Evolutionary conservation across 208 protist species (phyloP).

Genomic region (Crithidia sp.): DNA sequence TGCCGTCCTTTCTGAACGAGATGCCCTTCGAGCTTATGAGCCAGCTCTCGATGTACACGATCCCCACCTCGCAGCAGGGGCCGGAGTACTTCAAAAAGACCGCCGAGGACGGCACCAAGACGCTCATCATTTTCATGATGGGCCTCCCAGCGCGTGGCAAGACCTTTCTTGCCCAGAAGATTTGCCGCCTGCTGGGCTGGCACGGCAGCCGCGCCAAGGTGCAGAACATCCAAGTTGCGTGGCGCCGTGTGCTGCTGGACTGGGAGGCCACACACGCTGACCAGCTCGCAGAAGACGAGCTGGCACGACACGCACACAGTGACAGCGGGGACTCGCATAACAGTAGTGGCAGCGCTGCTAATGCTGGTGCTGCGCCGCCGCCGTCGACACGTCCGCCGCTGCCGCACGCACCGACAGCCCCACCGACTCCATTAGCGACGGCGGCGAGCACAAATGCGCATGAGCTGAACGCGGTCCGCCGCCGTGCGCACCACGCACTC

Average conservation of each 20-base stretch:
- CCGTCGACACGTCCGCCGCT: not conserved
- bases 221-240: constrained; percentile 79
- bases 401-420: no score
- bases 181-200: constrained; percentile 87
- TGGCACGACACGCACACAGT: not conserved
- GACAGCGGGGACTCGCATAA: not conserved
- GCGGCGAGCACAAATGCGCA: not conserved
- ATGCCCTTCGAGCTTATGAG: constrained; percentile 26
- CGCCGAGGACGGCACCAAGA: constrained; percentile 48
- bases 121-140: constrained; percentile 88
- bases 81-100: constrained; percentile 71
- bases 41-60: constrained; percentile 53
- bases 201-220: constrained; percentile 73
- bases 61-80: constrained; percentile 71
- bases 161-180: constrained; percentile 91
- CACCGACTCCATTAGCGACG: not conserved
- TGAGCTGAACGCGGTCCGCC: not conserved
- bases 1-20: constrained; percentile 8
- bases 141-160: constrained; percentile 91
- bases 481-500: constrained; percentile 1
- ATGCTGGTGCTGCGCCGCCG: no score
- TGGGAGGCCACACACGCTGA: constrained; percentile 37
- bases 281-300: not conserved
- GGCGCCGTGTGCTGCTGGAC: constrained; percentile 66
- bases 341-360: not conserved